Percentiles rank a stretch among this genome's conserved stretches.
Conservation (phyloP, 768 basidiomycete genomes). For the Tylopilus plumbeoviolaceoides region DNA sequence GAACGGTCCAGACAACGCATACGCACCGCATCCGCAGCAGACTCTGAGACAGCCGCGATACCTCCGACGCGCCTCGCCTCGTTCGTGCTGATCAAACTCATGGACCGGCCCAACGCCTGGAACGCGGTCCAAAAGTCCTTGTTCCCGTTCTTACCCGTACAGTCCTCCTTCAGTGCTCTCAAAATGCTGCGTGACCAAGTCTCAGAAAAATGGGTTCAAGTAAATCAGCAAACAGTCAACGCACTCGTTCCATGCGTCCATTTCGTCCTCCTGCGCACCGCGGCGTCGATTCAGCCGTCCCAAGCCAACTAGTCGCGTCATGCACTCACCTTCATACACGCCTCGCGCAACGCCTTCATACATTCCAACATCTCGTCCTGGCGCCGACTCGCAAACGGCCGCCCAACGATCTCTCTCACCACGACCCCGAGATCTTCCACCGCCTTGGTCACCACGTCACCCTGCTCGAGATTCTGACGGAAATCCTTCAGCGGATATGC, state of each 20-base stretch:
- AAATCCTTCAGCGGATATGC: conserved; percentile 78
- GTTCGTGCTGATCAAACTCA: conserved; percentile 57
- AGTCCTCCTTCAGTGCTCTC: conserved; percentile 51
- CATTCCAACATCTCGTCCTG: conserved; percentile 71
- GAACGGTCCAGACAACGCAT: neutral
- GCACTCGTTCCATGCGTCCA: conserved; percentile 77
- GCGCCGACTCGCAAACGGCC: conserved; percentile 68
- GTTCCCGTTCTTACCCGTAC: conserved; percentile 55
- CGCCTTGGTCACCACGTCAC: conserved; percentile 81
- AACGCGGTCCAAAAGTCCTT: conserved; percentile 63
- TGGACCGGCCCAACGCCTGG: conserved; percentile 42
- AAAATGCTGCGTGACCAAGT: conserved; percentile 48
- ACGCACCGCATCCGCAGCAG: conserved; percentile 51
- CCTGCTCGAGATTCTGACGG: conserved; percentile 58
- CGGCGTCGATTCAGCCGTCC: neutral
- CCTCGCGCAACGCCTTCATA: conserved; percentile 60
- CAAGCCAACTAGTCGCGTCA: neutral
- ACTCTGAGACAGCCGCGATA: conserved; percentile 52
- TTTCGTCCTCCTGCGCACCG: conserved; percentile 65
- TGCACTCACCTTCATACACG: conserved; percentile 54
- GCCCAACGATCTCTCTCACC: conserved; percentile 62
- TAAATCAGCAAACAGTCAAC: conserved; percentile 17
- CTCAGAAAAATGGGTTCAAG: neutral
- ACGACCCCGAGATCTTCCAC: conserved; percentile 75
- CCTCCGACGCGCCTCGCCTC: conserved; percentile 63